Conservation (phyloP, 2,329 filamentous ascomycete species). For the Verticillium tricorpus region DNA sequence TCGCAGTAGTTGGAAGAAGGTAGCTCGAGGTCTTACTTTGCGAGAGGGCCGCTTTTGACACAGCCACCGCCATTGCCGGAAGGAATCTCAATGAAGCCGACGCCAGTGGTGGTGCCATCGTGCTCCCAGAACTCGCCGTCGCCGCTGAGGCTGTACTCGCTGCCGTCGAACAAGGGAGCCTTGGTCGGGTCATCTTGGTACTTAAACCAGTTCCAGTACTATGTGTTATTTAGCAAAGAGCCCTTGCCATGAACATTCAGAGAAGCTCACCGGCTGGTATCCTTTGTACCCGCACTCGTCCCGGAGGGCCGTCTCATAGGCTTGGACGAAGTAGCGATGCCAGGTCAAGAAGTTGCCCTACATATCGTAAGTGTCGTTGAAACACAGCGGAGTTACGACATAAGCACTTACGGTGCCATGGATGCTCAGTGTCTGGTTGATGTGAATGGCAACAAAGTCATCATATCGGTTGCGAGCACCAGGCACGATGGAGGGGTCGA, state of each 20-base stretch:
- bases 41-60: conserved; percentile 26
- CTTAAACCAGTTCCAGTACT: conserved; percentile 32
- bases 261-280: conserved; percentile 8
- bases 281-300: conserved; percentile 13
- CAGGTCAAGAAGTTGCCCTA: conserved; percentile 12
- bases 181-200: conserved; percentile 21
- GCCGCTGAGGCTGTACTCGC: conserved; percentile 30
- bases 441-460: conserved; percentile 16
- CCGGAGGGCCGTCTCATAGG: conserved; percentile 11
- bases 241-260: neutral
- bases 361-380: neutral
- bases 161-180: conserved; percentile 36
- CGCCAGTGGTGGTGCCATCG: conserved; percentile 14
- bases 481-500: neutral
- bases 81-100: conserved; percentile 23
- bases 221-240: neutral
- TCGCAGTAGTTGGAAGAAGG: no score
- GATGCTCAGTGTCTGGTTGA: conserved; percentile 6
- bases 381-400: neutral
- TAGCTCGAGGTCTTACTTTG: conserved; percentile 3
- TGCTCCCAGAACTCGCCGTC: conserved; percentile 27
- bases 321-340: conserved; percentile 11
- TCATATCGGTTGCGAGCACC: conserved; percentile 13
- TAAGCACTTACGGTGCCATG: conserved; percentile 7
- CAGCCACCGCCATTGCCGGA: conserved; percentile 29